Evolutionary conservation across 208 protist species (phyloP).

Genomic region (Borovskyia barvae): DNA sequence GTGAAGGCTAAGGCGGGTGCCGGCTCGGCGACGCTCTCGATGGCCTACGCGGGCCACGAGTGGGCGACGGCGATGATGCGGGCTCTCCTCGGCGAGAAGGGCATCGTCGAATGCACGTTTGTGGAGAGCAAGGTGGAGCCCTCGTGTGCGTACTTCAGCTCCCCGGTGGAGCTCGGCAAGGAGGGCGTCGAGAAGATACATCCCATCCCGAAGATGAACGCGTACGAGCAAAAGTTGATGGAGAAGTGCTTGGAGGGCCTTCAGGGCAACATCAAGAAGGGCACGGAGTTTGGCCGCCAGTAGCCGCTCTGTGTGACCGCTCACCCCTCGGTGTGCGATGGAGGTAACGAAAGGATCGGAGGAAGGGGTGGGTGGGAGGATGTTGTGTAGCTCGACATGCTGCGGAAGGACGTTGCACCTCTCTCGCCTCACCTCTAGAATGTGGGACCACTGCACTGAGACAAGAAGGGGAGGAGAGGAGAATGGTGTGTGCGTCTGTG

Average conservation of each 20-base stretch:
- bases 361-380: too few relatives aligned
- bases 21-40: constrained; percentile 77
- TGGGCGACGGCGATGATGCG: constrained; percentile 52
- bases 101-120: constrained; percentile 66
- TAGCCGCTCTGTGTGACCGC: too few relatives aligned
- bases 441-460: too few relatives aligned
- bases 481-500: too few relatives aligned
- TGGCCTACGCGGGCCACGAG: constrained; percentile 84
- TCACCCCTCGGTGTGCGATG: too few relatives aligned
- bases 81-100: constrained; percentile 58
- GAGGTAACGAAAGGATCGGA: too few relatives aligned
- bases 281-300: constrained; percentile 44
- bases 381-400: too few relatives aligned
- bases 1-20: constrained; percentile 86
- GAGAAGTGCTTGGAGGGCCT: constrained; percentile 79
- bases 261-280: constrained; percentile 85
- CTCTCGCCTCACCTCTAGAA: too few relatives aligned
- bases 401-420: too few relatives aligned
- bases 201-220: constrained; percentile 57
- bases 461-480: too few relatives aligned
- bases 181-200: constrained; percentile 63
- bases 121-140: constrained; percentile 63
- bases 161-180: constrained; percentile 71
- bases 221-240: constrained; percentile 64
- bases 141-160: constrained; percentile 68